Conservation (phyloP, 2,329 filamentous ascomycete genomes). For the Trematosphaeria pertusa region DNA sequence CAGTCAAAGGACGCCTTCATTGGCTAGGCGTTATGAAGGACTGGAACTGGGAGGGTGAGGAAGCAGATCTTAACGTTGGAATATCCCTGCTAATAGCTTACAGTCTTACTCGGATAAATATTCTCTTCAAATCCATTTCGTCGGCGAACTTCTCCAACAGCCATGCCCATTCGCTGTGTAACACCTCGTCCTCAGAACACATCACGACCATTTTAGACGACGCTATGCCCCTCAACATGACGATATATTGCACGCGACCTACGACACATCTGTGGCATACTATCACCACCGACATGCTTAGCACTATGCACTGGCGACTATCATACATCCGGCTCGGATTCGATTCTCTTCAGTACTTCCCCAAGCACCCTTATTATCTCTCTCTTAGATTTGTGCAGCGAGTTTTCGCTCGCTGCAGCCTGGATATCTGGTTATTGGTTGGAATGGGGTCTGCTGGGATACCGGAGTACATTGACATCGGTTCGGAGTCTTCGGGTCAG, state of each 20-base stretch:
- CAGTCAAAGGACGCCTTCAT: slow-evolving; percentile 70
- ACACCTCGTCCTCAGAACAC: neutral
- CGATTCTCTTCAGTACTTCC: neutral
- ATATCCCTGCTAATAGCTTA: slow-evolving; percentile 11
- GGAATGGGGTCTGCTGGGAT: neutral
- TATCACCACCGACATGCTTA: neutral
- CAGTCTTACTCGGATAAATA: slow-evolving; percentile 32
- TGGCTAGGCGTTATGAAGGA: slow-evolving; percentile 77
- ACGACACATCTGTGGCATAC: neutral
- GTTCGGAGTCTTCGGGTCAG: too few relatives aligned
- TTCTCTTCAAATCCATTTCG: neutral
- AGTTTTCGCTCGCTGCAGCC: too few relatives aligned
- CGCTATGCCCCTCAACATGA: neutral
- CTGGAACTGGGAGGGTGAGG: slow-evolving; percentile 74
- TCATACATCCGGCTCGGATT: neutral
- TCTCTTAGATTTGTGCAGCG: neutral
- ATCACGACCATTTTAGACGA: neutral
- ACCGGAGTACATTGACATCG: neutral
- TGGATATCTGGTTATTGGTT: too few relatives aligned
- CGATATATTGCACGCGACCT: neutral
- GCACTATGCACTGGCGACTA: neutral
- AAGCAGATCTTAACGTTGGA: neutral
- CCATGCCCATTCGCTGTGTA: neutral
- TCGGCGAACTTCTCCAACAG: neutral
- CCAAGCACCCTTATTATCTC: neutral